Base-by-base conservation (phyloP, 768 basidiomycete genomes). In the Hysterangium stoloniferum region DNA sequence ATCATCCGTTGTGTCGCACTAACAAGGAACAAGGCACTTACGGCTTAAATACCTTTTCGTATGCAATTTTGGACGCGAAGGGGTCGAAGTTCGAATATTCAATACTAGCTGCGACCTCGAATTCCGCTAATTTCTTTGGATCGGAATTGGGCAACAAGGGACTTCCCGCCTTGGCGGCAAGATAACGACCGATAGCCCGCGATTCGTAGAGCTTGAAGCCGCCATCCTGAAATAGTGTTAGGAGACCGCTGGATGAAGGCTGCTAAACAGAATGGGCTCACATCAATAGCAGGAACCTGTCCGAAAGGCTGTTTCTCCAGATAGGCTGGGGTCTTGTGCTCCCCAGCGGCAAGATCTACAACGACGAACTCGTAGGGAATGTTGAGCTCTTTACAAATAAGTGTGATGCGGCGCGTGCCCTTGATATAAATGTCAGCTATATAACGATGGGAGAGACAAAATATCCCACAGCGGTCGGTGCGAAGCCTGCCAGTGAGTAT, bases 191-290 rank as follows among this genome's bases (percentile, higher is more conserved):
- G 54, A 85, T 82, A 1, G 81, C 81, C 12, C 80, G 76, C 34
- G 73, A 74, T 58, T 83, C 81, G 61, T 72, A 84, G 24, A 87
- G 56, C 49, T 74, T 66, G 62, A 82, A 77, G 4, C 80, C 82
- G 34, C 79, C 80, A 22, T 84, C 81, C 45, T 79, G 58, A 20
- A 57, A 27, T 4, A n/a, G 7, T 22, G 20, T 6, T 19, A 25
- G 27, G 38, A 13, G 12, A 6, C 17, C 15, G 1, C 33, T 33
- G 6, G 9, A 25, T 11, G 13, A 36, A 7, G 4, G 15, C 28
- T n/a, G 15, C 15, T 34, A 43, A n/a, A 13, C 8, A 6, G 25
- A 11, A 13, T 6, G 27, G 15, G 12, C 53, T 59, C 28, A 59
- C 62, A 19, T 60, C 76, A 48, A 83, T 69, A 60, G 72, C 76